Evolutionary conservation across 352 stramenopile species (phyloP).

Genomic region (Phytopythium ostracodes): DNA sequence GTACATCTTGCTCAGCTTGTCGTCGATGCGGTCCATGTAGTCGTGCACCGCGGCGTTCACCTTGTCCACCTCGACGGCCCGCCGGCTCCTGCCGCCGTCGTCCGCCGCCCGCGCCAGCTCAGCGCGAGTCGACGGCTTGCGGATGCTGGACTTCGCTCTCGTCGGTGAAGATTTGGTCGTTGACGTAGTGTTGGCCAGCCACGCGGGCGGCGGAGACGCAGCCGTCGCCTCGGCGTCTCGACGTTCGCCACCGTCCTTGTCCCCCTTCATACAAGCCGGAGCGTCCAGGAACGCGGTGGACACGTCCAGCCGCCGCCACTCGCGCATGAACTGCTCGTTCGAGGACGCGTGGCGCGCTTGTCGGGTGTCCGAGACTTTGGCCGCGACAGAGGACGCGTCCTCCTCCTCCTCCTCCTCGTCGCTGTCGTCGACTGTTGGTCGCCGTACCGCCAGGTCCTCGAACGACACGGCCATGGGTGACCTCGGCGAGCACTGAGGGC

Average conservation of each 20-base stretch:
- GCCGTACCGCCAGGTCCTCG: background rate
- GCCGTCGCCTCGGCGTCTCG: too few relatives aligned
- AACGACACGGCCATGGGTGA: background rate
- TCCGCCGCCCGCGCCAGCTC: conserved; percentile 5
- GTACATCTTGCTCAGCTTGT: conserved; percentile 79
- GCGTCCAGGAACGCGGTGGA: conserved; percentile 23
- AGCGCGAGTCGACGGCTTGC: background rate
- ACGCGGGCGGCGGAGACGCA: conserved; percentile 1
- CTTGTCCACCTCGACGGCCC: conserved; percentile 56
- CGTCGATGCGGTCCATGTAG: conserved; percentile 82
- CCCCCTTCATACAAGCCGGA: background rate
- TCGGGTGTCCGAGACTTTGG: background rate
- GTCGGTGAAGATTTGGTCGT: background rate
- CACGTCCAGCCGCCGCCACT: conserved; percentile 36
- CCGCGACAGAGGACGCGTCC: background rate
- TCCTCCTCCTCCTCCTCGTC: background rate
- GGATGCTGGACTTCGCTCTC: background rate
- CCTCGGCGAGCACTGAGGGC: background rate
- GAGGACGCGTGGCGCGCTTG: background rate
- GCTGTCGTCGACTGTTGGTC: background rate
- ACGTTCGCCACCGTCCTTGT: background rate
- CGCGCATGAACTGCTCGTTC: conserved; percentile 18
- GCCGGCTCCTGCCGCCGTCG: conserved; percentile 15
- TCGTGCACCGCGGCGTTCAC: conserved; percentile 66
- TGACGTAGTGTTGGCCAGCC: conserved; percentile 1